Evolutionary conservation across 169 alveolate species (phyloP).

Genomic region (Eimeria tenella): DNA sequence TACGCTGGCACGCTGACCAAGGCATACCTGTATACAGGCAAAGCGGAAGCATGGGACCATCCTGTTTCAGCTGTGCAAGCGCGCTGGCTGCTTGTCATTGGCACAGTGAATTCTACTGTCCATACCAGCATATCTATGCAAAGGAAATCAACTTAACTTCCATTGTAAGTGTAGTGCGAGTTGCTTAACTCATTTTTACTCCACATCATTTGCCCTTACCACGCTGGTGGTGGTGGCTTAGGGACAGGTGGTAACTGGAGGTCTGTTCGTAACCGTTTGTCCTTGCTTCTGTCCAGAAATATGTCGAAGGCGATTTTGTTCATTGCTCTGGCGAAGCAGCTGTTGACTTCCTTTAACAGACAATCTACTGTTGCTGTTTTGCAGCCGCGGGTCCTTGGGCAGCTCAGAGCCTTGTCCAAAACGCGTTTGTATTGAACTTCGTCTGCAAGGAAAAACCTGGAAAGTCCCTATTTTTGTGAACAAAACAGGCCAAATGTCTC

Average conservation of each 20-base stretch:
- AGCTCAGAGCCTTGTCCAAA: constrained; percentile 75
- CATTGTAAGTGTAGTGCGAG: background rate
- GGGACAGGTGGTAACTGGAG: constrained; percentile 88
- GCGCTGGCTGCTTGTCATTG: too few species aligned
- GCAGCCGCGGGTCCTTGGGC: constrained; percentile 69
- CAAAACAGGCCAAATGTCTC: background rate
- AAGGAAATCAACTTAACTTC: background rate
- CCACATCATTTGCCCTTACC: background rate
- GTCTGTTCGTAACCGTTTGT: constrained; percentile 85
- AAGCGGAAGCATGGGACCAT: constrained; percentile 35
- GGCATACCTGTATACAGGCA: constrained; percentile 87
- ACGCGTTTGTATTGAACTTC: constrained; percentile 90
- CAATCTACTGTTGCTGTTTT: constrained; percentile 85
- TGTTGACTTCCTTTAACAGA: constrained; percentile 89
- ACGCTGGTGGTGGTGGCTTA: constrained; percentile 48
- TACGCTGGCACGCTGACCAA: constrained; percentile 91
- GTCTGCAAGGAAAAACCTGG: constrained; percentile 62
- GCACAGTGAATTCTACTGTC: too few species aligned
- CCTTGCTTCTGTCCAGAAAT: constrained; percentile 85
- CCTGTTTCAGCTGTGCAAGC: too few species aligned
- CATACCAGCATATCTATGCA: too few species aligned
- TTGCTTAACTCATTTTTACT: background rate
- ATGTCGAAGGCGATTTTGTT: constrained; percentile 93
- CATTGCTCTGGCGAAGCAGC: constrained; percentile 93
- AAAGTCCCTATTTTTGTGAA: background rate